Evolutionary conservation across 768 basidiomycete species (phyloP), one percentile per base, ranked within the genome.

Genomic region (Mycena filopes): DNA sequence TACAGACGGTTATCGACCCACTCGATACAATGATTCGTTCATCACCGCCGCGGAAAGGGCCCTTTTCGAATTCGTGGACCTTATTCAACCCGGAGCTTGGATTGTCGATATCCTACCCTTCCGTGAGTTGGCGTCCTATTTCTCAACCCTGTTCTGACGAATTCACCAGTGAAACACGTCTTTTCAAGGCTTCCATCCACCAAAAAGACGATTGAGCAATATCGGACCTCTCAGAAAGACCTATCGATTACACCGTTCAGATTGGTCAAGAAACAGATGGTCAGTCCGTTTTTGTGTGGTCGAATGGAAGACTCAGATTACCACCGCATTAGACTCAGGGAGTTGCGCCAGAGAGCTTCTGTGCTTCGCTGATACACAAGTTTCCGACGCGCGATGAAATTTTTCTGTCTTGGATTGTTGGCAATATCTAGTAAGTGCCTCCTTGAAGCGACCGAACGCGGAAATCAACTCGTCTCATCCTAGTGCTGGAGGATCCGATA

Each of bases 1-100:
- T 9, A 12, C 25, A 59, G 57, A 59, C 38, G 57, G 57, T 18
- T 59, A 59, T 25, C 26, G 31, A 13, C 57, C 57, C 57, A 59
- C 57, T 31, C 13, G 36, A 29, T 48, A 48, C 23, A 59, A 59
- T 36, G 57, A 59, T 46, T 12, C 45, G 29, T 59, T 59, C 18
- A 49, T 59, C 43, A 48, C 28, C 29, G 46, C 57, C 28, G 57
- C 57, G 18, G 57, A 59, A 38, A 29, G 57, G 40, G 57, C 57
- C 11, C 36, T 59, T 13, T 47, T 49, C 46, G 57, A 59, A 41
- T 59, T 59, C 46, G 46, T 59, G 43, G 57, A 48, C 31, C 57
- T 59, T 18, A 26, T 48, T 3, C 45, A 59, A 45, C 57, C 57
- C 20, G 57, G 57, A 18, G 23, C 57, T 55, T 55, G 38, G 36